Evolutionary conservation across 169 alveolate species (phyloP).

Genomic region (Amoebophrya sp.): DNA sequence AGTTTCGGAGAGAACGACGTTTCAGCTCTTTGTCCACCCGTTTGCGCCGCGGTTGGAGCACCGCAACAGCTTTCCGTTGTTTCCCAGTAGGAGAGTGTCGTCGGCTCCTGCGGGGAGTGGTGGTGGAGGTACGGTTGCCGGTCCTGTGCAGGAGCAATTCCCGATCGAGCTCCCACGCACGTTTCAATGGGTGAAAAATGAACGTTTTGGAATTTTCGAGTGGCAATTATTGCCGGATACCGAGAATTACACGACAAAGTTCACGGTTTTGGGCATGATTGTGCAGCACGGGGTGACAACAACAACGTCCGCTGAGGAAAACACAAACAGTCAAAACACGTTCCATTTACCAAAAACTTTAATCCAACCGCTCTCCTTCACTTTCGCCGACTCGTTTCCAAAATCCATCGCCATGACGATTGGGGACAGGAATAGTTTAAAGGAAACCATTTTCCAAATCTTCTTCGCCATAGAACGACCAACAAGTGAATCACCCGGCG

Average conservation of each 20-base stretch:
- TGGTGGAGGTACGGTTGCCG: no score
- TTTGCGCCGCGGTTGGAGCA: not conserved
- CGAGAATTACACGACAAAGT: not conserved
- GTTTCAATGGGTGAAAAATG: not conserved
- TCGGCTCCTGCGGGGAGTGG: not conserved
- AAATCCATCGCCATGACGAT: no score
- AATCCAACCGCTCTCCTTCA: not conserved
- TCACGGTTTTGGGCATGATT: not conserved
- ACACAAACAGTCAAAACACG: not conserved
- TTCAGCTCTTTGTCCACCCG: not conserved
- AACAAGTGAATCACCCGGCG: not conserved
- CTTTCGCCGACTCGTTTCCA: no score
- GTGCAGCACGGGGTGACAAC: not conserved
- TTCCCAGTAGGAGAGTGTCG: not conserved
- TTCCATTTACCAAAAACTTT: not conserved
- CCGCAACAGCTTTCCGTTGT: not conserved
- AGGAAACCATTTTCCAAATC: no score
- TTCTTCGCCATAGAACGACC: not conserved
- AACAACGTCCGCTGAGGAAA: not conserved
- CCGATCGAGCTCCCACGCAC: not conserved
- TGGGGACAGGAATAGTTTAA: no score
- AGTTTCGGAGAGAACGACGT: no score
- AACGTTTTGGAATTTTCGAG: not conserved
- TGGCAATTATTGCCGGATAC: not conserved
- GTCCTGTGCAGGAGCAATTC: not conserved